Conservation (phyloP, 352 stramenopile genomes). For the Thalassiosira delicatula region DNA sequence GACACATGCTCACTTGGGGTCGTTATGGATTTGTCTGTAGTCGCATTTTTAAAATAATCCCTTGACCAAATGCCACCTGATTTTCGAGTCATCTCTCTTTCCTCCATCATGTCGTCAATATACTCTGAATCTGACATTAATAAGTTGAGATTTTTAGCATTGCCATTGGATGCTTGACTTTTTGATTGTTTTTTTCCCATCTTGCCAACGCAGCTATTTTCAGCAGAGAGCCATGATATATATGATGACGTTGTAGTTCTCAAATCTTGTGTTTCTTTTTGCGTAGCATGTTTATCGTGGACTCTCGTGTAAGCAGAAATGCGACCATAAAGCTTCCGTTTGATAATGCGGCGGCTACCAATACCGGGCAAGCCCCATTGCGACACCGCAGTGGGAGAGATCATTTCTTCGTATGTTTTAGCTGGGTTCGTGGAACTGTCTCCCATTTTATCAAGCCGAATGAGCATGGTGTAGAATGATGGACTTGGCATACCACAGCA, state of each 20-base stretch:
- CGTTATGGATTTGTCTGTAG: no score
- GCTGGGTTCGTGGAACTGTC: conserved; percentile 47
- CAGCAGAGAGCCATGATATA: conserved; percentile 44
- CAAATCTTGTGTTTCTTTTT: conserved; percentile 27
- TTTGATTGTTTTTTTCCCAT: conserved; percentile 52
- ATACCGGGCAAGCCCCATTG: conserved; percentile 70
- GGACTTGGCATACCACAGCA: conserved; percentile 73
- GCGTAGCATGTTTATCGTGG: conserved; percentile 29
- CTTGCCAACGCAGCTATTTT: conserved; percentile 21
- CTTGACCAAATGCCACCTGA: conserved; percentile 10
- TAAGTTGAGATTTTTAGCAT: not conserved
- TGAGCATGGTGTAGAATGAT: conserved; percentile 75
- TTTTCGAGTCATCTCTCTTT: not conserved
- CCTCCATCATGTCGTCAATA: conserved; percentile 28
- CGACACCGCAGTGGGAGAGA: conserved; percentile 68
- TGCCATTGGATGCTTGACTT: conserved; percentile 11
- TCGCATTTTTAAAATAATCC: no score
- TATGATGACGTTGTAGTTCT: conserved; percentile 65
- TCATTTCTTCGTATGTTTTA: conserved; percentile 64
- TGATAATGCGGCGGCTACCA: conserved; percentile 56
- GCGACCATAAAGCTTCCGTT: conserved; percentile 69
- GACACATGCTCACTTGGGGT: conserved; percentile 14
- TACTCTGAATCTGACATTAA: conserved; percentile 1
- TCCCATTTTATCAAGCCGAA: conserved; percentile 67
- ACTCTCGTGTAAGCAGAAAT: conserved; percentile 73